Percentiles rank a stretch among this genome's conserved stretches.
phyloP scores from a whole-genome alignment of 2,329 filamentous ascomycete species.

The Ascochyta clinopodiicola region DNA sequence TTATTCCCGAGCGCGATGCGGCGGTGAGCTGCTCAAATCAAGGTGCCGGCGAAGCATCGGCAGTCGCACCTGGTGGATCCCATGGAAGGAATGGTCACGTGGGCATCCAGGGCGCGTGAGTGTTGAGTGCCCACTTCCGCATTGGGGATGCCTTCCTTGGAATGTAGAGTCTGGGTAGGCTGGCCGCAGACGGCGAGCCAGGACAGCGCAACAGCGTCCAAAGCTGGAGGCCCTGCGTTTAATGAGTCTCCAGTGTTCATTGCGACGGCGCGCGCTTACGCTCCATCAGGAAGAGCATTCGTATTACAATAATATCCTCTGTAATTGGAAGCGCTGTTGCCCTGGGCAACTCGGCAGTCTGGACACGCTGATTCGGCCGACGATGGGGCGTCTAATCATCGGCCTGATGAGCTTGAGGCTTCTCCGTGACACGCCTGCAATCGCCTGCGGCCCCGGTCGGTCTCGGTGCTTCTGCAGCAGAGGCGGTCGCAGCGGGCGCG shows the following conservation, averaged over 20 bases:
- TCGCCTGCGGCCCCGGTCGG: constrained; percentile 14
- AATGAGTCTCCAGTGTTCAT: constrained; percentile 20
- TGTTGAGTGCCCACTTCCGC: constrained; percentile 1
- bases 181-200: constrained; percentile 7
- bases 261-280: constrained; percentile 17
- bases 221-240: constrained; percentile 14
- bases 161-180: constrained; percentile 3
- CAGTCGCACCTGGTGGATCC: constrained; percentile 14
- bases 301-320: constrained; percentile 19
- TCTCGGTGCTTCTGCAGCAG: constrained; percentile 19
- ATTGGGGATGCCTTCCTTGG: constrained; percentile 19
- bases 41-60: constrained; percentile 19
- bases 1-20: constrained; percentile 19
- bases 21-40: constrained; percentile 17
- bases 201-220: constrained; percentile 10
- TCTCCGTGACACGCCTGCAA: constrained; percentile 1
- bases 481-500: constrained; percentile 9
- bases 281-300: constrained; percentile 12
- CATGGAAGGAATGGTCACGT: constrained; percentile 4
- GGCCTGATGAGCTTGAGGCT: background rate
- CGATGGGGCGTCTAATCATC: constrained; percentile 14
- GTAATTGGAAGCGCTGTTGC: constrained; percentile 20
- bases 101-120: background rate
- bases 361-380: constrained; percentile 16
- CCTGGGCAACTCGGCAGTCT: constrained; percentile 22